Conservation (phyloP, 768 basidiomycete genomes). For the Gloeostereum incarnatum region DNA sequence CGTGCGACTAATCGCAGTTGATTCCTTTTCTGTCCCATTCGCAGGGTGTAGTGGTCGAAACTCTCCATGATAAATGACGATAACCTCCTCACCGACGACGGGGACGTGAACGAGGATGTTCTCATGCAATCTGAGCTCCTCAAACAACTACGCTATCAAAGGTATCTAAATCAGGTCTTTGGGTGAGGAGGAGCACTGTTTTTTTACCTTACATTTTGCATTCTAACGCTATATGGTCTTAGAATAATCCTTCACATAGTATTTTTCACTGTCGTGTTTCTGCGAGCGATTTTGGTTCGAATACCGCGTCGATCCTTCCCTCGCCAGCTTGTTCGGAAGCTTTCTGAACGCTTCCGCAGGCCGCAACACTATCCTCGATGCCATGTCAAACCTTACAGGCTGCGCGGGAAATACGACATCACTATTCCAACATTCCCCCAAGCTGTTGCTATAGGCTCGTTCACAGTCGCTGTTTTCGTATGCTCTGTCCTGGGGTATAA, state of each 20-base stretch:
- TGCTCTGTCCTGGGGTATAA: neutral
- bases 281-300: conserved; percentile 2
- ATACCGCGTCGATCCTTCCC: neutral
- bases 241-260: conserved; percentile 1
- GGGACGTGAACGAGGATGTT: too few species aligned
- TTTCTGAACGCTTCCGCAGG: neutral
- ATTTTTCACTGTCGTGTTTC: conserved; percentile 1
- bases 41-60: too few species aligned
- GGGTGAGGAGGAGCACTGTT: neutral
- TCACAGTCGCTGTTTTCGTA: neutral
- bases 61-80: too few species aligned
- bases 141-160: neutral
- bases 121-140: neutral
- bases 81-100: too few species aligned
- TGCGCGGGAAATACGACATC: neutral
- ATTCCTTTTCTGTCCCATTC: too few species aligned
- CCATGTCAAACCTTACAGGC: neutral
- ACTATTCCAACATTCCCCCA: conserved; percentile 1
- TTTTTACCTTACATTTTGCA: neutral
- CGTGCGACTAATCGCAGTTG: too few species aligned
- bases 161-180: conserved; percentile 1
- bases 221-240: neutral
- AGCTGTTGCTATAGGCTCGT: neutral
- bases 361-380: neutral
- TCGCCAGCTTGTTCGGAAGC: neutral